Percentiles rank a stretch among this genome's conserved stretches.
These are phyloP conservation scores for Cryomyces minteri DNA, from an alignment of 495 filamentous ascomycete species.

Conservation along the genomic window DNA sequence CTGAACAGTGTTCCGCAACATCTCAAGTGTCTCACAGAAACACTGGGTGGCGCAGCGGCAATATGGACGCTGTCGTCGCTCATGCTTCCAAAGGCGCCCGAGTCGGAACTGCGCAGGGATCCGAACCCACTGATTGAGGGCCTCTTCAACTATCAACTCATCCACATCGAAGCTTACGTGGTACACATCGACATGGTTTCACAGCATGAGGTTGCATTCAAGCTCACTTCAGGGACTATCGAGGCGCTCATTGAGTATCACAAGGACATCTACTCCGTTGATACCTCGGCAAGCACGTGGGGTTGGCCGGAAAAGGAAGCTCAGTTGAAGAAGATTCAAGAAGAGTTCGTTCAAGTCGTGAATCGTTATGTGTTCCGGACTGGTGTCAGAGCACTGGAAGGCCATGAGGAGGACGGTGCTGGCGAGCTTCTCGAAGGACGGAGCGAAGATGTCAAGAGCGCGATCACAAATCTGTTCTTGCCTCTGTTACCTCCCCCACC, in stretches of 20 bases:
- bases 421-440: slow-evolving; percentile 84
- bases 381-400: slow-evolving; percentile 76
- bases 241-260: slow-evolving; percentile 90
- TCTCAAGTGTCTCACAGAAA: slow-evolving; percentile 91
- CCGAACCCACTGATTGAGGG: slow-evolving; percentile 78
- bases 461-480: slow-evolving; percentile 69
- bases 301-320: slow-evolving; percentile 94
- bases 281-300: slow-evolving; percentile 76
- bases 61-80: slow-evolving; percentile 94
- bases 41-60: slow-evolving; percentile 72
- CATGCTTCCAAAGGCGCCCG: slow-evolving; percentile 82
- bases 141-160: slow-evolving; percentile 82
- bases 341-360: slow-evolving; percentile 90
- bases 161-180: slow-evolving; percentile 93
- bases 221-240: slow-evolving; percentile 94
- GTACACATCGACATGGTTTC: slow-evolving; percentile 99
- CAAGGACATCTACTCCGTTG: slow-evolving; percentile 87
- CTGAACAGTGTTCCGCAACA: slow-evolving; percentile 96
- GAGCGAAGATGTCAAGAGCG: slow-evolving; percentile 84
- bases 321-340: slow-evolving; percentile 93
- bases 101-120: slow-evolving; percentile 71
- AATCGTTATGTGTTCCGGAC: slow-evolving; percentile 97
- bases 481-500: slow-evolving; percentile 87
- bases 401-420: slow-evolving; percentile 89
- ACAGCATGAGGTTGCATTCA: slow-evolving; percentile 94